Evolutionary conservation across 768 basidiomycete species (phyloP), one percentile per base, ranked within the genome.

Genomic region (Tylopilus rubrobrunneus): DNA sequence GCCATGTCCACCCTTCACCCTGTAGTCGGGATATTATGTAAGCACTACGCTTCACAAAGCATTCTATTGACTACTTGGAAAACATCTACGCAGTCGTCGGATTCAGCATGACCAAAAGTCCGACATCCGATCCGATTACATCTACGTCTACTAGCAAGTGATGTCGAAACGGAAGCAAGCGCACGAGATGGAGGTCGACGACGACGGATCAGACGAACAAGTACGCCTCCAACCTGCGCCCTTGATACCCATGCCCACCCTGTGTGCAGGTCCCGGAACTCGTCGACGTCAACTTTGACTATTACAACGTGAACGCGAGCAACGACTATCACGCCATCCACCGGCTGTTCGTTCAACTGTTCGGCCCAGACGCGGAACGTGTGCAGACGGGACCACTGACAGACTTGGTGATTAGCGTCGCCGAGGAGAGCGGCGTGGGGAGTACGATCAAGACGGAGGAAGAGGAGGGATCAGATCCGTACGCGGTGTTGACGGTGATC

Each of bases 371-470:
- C 66, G 85, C 91, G 0, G 84, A 88, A 45, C 64, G 73, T 7
- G 74, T 99, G 36, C 75, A 86, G 59, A 72, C 89, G 1, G 79
- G 87, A 50, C 84, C 86, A 6, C 78, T 99, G 4, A 80, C 89
- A 1, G 90, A 95, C 50, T 77, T 95, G 27, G 81, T 98, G 15
- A 71, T 95, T 15, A 73, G 78, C 1, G 87, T 92, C 60, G 83
- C 87, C 0, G 64, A 76, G 12, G 89, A 95, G 66, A 83, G 84
- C 3, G 68, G 80, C 0, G 82, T 94, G 5, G 96, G 96, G 17
- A 90, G 89, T 33, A 93, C 90, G 0, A 85, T 98, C 63, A 98
- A 98, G 73, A 91, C 89, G 11, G 95, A 98, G 12, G 67, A 71
- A 27, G 65, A 63, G 9, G 67, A 61, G 5, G 62, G 48, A 0